Conservation (phyloP, 768 basidiomycete species). For the Kwoniella sp. region DNA sequence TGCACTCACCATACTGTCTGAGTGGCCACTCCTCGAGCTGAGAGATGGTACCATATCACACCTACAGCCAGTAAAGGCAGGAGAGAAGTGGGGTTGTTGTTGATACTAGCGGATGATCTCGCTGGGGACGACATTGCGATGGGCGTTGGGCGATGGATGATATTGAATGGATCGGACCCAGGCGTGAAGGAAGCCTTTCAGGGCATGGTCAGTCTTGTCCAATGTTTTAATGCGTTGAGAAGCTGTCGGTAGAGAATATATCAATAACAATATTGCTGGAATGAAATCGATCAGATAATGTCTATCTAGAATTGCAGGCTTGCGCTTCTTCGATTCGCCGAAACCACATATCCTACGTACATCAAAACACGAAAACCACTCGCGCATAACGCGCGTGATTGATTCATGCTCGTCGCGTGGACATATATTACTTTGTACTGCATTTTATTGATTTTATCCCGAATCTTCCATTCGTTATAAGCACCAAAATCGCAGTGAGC, state of each 20-base stretch:
- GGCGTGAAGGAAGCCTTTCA: too few relatives aligned
- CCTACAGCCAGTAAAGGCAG: conserved; percentile 20
- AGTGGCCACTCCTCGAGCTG: conserved; percentile 10
- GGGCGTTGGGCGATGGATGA: too few relatives aligned
- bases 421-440: neutral
- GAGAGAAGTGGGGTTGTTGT: conserved; percentile 12
- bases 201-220: too few relatives aligned
- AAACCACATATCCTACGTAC: too few relatives aligned
- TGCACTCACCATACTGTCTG: conserved; percentile 28
- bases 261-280: too few relatives aligned
- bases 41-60: conserved; percentile 23
- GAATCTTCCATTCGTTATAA: too few relatives aligned
- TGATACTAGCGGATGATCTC: neutral
- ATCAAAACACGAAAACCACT: conserved; percentile 10
- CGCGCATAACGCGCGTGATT: conserved; percentile 2
- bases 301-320: too few relatives aligned
- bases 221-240: too few relatives aligned
- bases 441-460: conserved; percentile 3
- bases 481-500: too few relatives aligned
- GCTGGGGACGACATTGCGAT: conserved; percentile 1
- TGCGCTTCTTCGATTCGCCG: too few relatives aligned
- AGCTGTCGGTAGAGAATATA: too few relatives aligned
- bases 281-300: too few relatives aligned
- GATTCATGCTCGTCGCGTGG: neutral
- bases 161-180: neutral